Base-by-base conservation (phyloP, 2,329 filamentous ascomycete species). In the Exophiala phaeomuriformis region DNA sequence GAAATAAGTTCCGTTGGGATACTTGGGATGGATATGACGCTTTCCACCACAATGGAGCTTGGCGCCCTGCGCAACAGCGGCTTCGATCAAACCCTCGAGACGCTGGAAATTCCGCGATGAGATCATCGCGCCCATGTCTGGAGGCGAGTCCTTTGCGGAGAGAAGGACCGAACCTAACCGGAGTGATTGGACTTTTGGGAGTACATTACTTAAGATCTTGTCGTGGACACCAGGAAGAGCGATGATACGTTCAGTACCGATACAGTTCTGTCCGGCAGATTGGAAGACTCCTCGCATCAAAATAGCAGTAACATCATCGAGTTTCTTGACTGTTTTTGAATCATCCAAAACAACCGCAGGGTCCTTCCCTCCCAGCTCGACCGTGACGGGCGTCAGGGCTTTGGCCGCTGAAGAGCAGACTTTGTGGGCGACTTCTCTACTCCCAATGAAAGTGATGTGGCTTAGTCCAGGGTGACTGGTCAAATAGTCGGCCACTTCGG, bases 391-490 rank as follows among this genome's bases (percentile, higher is more conserved):
- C 2, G 82, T 96, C n/a, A 98, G 78, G 12, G 81, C 78, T 69
- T 86, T 90, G 30, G 93, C 88, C 8, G 93, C 90, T 3, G 86
- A 90, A 55, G 84, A 83, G 61, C 88, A 90, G 40, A 98, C 93
- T 63, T 89, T 81, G 69, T 93, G 88, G 12, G 90, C 93, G 7
- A 97, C 86, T 1, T 85, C 79, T 46, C 85, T 82, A 47, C 89
- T 95, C 60, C 93, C 93, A 68, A 98, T 97, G 72, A 98, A 98
- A 12, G 93, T 97, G 60, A 98, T 78, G 69, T 98, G 93, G 41
- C 83, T 79, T 65, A 98, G 86, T 30, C 77, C 81, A 0, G 86
- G 84, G 69, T 97, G 93, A 6, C 86, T 88, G 1, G 90, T 95
- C 47, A 98, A 75, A 66, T 90, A 80, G 46, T 81, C 79, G 0